These are phyloP conservation scores for Lablab purpureus DNA, from an alignment of 306 rosid species.

Conservation along the genomic window DNA sequence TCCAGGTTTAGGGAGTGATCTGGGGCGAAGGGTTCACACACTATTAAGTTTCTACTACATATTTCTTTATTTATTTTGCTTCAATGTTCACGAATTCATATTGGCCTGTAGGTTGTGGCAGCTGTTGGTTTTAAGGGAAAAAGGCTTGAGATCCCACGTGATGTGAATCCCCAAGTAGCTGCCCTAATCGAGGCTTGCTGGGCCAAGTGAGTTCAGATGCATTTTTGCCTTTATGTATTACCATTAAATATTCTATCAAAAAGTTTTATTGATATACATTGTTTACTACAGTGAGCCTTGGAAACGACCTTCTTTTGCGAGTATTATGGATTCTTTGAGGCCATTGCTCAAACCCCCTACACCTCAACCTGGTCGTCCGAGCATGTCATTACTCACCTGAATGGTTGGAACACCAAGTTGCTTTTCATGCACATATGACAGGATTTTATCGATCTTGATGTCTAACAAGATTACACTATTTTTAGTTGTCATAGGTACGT, in stretches of 20 bases:
- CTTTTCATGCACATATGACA: conserved; percentile 69
- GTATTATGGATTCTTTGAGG: conserved; percentile 88
- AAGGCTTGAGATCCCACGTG: conserved; percentile 91
- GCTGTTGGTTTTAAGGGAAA: conserved; percentile 92
- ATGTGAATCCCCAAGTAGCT: conserved; percentile 82
- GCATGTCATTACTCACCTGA: conserved; percentile 65
- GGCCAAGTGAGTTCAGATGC: conserved; percentile 80
- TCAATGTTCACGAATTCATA: conserved; percentile 28
- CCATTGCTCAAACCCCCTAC: conserved; percentile 77
- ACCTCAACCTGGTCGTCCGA: conserved; percentile 72
- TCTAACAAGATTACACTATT: conserved; percentile 58
- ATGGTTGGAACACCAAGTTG: conserved; percentile 52
- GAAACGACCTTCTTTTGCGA: conserved; percentile 93
- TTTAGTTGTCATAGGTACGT: conserved; percentile 63
- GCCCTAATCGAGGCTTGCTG: conserved; percentile 91
- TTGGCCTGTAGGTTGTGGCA: conserved; percentile 78
- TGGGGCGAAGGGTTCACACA: conserved; percentile 17
- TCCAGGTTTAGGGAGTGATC: background rate
- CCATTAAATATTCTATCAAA: conserved; percentile 7
- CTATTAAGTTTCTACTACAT: background rate
- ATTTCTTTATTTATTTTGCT: conserved; percentile 39
- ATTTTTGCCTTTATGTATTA: background rate
- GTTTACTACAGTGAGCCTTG: conserved; percentile 85
- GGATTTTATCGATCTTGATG: conserved; percentile 61
- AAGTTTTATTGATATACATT: conserved; percentile 30